Evolutionary conservation across 2,329 filamentous ascomycete species (phyloP), one percentile per base, ranked within the genome.

Genomic region (Geosmithia morbida): DNA sequence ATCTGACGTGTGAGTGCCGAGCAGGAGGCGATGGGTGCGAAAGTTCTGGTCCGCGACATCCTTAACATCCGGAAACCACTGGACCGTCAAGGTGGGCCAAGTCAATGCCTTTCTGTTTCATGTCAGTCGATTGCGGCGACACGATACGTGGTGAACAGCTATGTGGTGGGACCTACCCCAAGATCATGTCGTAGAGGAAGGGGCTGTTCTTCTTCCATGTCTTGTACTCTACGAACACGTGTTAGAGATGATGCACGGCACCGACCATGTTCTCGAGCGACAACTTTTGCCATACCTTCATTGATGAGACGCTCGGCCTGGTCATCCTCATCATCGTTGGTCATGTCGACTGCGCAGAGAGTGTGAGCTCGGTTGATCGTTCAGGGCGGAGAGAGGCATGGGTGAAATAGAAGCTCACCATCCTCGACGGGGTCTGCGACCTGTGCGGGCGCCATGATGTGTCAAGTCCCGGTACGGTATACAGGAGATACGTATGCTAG

Each of bases 201-300:
- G 92, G 89, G 54, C 86, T 87, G 67, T 98, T 98, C 74, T 98
- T 98, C 75, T 98, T 98, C 92, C 92, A 98, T 54, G 90, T 96
- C 66, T 98, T 98, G 77, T 98, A 98, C 65, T 98, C 92, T 88
- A 57, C 10, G 16, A 45, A 17, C 3, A n/a, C 22, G 33, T 37
- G 41, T 47, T 22, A 47, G 41, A 39, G 7, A 44, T 45, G 33
- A 37, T 37, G 33, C 33, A 11, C 33, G 11, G 33, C 10, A 5
- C 20, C 16, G 11, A 18, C 14, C 7, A 22, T 14, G 29, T n/a
- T 14, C 7, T n/a, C 2, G 13, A 6, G 14, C 41, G 1, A 19
- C 19, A 17, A 26, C 11, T 42, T 42, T 11, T 7, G 46, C 48
- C 54, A 46, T 69, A 84, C 84, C 85, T 71, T 98, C 92, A 57